Conservation (phyloP, 805 yeast species). For the Wickerhamomyces hampshirensis region DNA sequence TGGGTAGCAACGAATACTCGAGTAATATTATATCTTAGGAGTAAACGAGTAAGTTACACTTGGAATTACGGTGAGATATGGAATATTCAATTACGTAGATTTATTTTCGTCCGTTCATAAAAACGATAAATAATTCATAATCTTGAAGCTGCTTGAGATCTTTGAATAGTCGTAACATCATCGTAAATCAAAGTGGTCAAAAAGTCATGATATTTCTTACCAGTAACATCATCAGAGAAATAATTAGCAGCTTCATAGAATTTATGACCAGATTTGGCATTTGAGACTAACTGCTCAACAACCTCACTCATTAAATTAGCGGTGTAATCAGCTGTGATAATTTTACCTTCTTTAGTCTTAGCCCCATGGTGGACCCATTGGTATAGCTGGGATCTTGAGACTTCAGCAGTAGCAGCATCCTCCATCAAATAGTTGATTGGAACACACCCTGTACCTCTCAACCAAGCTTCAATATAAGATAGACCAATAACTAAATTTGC, state of each 20-base stretch:
- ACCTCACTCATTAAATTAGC: conserved; percentile 55
- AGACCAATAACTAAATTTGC: conserved; percentile 72
- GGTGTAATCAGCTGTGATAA: conserved; percentile 56
- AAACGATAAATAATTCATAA: too few relatives aligned
- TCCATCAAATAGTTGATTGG: conserved; percentile 85
- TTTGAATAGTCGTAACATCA: conserved; percentile 39
- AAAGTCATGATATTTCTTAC: conserved; percentile 68
- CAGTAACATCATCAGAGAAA: conserved; percentile 67
- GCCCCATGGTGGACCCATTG: conserved; percentile 80
- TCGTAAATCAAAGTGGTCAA: conserved; percentile 73
- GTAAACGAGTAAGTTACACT: too few relatives aligned
- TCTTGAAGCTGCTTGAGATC: too few relatives aligned
- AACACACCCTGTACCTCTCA: conserved; percentile 79
- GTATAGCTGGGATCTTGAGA: conserved; percentile 74
- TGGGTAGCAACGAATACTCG: too few relatives aligned
- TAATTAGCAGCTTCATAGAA: conserved; percentile 64
- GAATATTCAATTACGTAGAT: too few relatives aligned
- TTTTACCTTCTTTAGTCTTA: conserved; percentile 51
- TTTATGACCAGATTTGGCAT: conserved; percentile 48
- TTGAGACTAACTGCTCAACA: conserved; percentile 48
- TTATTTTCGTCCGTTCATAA: too few relatives aligned
- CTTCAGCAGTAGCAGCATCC: conserved; percentile 89
- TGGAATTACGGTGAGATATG: too few relatives aligned
- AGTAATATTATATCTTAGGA: too few relatives aligned
- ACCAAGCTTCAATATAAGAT: conserved; percentile 82